Evolutionary conservation across 2,329 filamentous ascomycete genomes (phyloP), one percentile per base, ranked within the genome.

Genomic region (Calonectria crousiana): DNA sequence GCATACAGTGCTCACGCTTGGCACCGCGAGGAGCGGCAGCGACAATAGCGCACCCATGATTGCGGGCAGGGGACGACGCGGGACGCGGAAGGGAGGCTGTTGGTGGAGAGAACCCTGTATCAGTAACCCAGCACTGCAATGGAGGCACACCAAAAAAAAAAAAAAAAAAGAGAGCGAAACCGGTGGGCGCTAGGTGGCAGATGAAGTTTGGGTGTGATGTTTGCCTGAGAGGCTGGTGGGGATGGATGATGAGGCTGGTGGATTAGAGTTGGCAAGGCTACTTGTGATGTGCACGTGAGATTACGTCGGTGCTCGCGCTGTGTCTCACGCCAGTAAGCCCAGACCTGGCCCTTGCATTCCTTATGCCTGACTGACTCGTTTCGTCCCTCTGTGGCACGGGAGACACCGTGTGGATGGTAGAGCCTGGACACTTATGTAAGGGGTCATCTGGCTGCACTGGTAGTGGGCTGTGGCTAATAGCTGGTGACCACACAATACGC

Each of bases 1-100:
- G 20, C 94, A 76, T 93, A 98, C 95, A 69, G 95, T 95, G 84
- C 95, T 92, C 79, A 95, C 87, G 87, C 95, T 95, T 76, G 97
- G 97, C 78, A 99, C 85, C 79, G 95, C 96, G 86, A 99, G 88
- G 76, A 99, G 89, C 79, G 97, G 97, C 75, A 99, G 85, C 76
- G 96, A 98, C 70, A 99, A 90, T 81, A 98, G 88, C 79, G 95
- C 96, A 82, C 97, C 97, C 97, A 99, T 62, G 64, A 64, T 62
- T 70, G 69, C 62, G 47, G n/a, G 16, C 32, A n/a, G 44, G 26
- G 32, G 28, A 30, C 6, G 41, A 47, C 49, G 34, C 38, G 36
- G 44, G 26, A 10, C 64, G 67, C 20, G 44, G 26, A 51, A 44
- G 16, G 41, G 32, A 6, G 47, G 34, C 18, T 41, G 26, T 13